A percentile compares a stretch with the other conserved stretches of the same genome.
Evolutionary conservation across 2,329 filamentous ascomycete genomes (phyloP).

Genomic region (Aspergillus awamori): DNA sequence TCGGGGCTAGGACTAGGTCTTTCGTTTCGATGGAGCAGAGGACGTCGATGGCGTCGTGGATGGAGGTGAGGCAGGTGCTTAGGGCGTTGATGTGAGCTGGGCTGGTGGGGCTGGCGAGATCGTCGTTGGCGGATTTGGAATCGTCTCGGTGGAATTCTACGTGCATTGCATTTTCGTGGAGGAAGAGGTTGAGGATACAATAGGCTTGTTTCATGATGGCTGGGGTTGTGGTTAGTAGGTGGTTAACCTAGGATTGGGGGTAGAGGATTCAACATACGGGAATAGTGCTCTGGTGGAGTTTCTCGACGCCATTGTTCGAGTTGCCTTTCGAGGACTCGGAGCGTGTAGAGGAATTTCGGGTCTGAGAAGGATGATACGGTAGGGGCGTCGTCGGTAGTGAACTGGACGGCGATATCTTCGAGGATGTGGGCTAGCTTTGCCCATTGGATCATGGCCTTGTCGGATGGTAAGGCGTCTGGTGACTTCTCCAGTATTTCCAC

Average conservation of each 20-base stretch:
- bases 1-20: constrained; percentile 66
- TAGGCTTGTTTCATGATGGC: constrained; percentile 67
- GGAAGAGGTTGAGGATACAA: constrained; percentile 68
- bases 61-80: constrained; percentile 66
- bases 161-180: constrained; percentile 75
- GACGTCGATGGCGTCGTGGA: constrained; percentile 67
- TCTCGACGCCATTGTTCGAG: constrained; percentile 62
- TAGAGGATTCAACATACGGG: constrained; percentile 50
- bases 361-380: constrained; percentile 60
- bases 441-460: constrained; percentile 60
- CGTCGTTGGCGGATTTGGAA: constrained; percentile 22
- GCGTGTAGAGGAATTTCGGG: constrained; percentile 63
- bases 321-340: constrained; percentile 67
- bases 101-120: constrained; percentile 44
- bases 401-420: constrained; percentile 69
- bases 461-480: constrained; percentile 59
- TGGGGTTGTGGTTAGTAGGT: constrained; percentile 31
- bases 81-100: constrained; percentile 68
- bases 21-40: constrained; percentile 64
- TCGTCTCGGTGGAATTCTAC: constrained; percentile 60
- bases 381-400: constrained; percentile 67
- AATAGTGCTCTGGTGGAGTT: constrained; percentile 57
- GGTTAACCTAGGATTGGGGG: neutral
- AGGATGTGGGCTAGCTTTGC: constrained; percentile 63
- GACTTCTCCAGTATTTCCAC: constrained; percentile 60